Base-by-base conservation (phyloP, 23 red algal genomes). In the Pyropia haitanensis region DNA sequence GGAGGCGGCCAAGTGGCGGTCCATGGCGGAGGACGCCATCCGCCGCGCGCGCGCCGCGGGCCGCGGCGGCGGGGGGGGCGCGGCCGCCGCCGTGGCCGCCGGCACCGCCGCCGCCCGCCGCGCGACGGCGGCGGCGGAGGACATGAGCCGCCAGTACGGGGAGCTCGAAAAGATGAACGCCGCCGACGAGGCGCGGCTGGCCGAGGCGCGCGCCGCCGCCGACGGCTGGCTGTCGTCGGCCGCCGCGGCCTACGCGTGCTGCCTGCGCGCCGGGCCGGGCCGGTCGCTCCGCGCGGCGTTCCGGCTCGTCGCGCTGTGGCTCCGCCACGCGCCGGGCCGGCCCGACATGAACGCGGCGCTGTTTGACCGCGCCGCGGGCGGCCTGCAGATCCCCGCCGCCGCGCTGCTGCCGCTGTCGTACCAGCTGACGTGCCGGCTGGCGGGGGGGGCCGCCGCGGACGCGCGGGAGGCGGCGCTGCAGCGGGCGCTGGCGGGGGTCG, bases 301-400 rank as follows among this genome's bases (percentile, higher is more conserved):
- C 53, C 52, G 83, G 28, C 23, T 78, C 31, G 83, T 88, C 63
- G 71, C 63, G 56, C 55, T 88, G 17, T 88, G 83, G 83, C 60
- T 88, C 19, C 71, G 77, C 67, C 28, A 67, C 25, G 73, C 61
- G 2, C 31, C 29, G 5, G 5, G 5, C n/a, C n/a, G 31, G 7
- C 1, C 61, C 1, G 25, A 19, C 27, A 64, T 64, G n/a, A 58
- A 58, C 17, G 17, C 5, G 5, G 25, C 15, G 7, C 25, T 58
- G 55, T 21, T 15, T 15, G 18, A 18, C 27, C 61, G 25, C 8
- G 7, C 13, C 25, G n/a, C 17, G 29, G 61, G 61, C 3, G 61
- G 25, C 7, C 31, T 77, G 34, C 34, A 71, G 48, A 51, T 88
- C 21, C 83, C 83, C 56, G 34, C 30, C 12, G 54, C 33, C 14